A percentile compares a stretch with the other conserved stretches of the same genome.
Evolutionary conservation across 768 basidiomycete genomes (phyloP).

Genomic region (Psilocybe tampanensis): DNA sequence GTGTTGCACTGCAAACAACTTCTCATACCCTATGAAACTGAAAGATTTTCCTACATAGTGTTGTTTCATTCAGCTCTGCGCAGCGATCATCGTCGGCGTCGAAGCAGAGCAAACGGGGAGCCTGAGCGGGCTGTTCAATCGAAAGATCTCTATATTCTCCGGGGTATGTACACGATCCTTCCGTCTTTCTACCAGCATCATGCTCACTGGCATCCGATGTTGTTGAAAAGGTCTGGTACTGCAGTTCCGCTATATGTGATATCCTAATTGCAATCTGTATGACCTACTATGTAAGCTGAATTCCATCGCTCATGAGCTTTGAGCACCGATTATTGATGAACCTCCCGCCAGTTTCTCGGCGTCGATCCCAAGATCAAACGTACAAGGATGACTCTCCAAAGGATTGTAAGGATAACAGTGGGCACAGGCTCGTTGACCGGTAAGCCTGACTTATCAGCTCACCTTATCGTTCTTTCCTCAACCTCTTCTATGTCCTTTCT

Average conservation of each 20-base stretch:
- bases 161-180: neutral
- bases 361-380: neutral
- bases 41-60: neutral
- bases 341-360: neutral
- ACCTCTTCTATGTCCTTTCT: too few species aligned
- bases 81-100: neutral
- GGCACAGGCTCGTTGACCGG: conserved; percentile 3
- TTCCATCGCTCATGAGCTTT: neutral
- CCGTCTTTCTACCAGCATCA: neutral
- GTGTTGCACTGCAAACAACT: neutral
- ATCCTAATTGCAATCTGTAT: conserved; percentile 1
- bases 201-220: too few species aligned
- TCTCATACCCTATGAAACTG: too few species aligned
- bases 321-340: neutral
- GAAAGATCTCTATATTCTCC: neutral
- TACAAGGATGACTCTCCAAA: neutral
- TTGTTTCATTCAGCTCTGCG: neutral
- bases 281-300: conserved; percentile 2
- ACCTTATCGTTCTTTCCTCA: neutral
- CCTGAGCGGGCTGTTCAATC: neutral
- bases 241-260: conserved; percentile 4
- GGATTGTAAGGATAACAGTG: neutral
- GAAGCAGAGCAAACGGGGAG: neutral
- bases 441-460: neutral
- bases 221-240: neutral